Percentiles rank a stretch among this genome's conserved stretches.
Conservation (phyloP, 306 rosid species). For the Malus orientalis region DNA sequence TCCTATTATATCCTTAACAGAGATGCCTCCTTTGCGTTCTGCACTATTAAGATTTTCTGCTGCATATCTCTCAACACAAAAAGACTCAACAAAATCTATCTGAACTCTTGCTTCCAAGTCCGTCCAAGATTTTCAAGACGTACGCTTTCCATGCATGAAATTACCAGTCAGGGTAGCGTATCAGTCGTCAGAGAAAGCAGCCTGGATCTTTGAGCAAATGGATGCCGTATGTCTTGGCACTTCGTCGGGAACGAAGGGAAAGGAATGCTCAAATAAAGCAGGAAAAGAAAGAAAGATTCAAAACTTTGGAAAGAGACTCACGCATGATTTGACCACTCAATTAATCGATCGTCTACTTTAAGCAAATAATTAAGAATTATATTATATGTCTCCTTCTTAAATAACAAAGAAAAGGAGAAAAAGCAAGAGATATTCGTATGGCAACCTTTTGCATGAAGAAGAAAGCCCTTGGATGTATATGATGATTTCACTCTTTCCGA, state of each 20-base stretch:
- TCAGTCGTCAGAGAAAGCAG: background rate
- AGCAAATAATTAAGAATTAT: constrained; percentile 8
- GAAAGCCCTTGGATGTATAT: constrained; percentile 19
- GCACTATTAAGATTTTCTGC: too few species aligned
- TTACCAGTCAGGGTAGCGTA: background rate
- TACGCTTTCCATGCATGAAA: background rate
- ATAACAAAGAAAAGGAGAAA: background rate
- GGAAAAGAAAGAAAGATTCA: background rate
- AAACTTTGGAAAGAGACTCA: background rate
- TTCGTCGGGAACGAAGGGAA: background rate
- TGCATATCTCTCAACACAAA: background rate
- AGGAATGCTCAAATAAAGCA: background rate
- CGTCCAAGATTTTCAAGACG: background rate
- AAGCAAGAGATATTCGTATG: background rate
- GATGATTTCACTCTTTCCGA: constrained; percentile 18
- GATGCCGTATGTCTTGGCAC: background rate
- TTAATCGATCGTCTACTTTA: constrained; percentile 26
- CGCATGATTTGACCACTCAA: constrained; percentile 57
- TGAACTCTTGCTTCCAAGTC: background rate
- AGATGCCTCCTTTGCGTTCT: too few species aligned
- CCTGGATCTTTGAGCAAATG: background rate
- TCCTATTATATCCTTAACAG: too few species aligned
- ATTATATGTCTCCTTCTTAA: background rate
- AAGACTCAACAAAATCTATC: background rate
- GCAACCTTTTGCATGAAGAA: constrained; percentile 15